Evolutionary conservation across 805 yeast species (phyloP), one percentile per base, ranked within the genome.

Genomic region (Teunomyces kruisii): DNA sequence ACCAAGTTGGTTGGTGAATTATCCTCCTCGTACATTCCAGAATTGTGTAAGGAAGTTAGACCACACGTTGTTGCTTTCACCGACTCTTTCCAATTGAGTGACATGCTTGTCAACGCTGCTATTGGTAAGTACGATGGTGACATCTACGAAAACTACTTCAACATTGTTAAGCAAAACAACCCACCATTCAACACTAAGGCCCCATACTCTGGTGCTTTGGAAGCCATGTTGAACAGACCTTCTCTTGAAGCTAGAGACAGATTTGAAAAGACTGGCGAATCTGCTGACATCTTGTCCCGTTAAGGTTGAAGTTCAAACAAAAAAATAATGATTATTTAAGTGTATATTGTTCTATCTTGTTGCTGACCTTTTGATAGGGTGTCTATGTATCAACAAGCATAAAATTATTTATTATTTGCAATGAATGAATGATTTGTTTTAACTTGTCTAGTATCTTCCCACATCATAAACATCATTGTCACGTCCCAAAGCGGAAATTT

Each of bases 41-140:
- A 53, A 38, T 59, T 61, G 44, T 59, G 65, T 46, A 31, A 49
- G 4, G 47, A 51, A 32, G 35, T 70, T 46, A 66, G 96, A 64
- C 78, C 80, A 26, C 81, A 85, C 56, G 86, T 85, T 44, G 80
- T 88, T 62, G 85, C 86, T 1, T 73, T 87, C 56, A 86, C 96
- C 4, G 97, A 90, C 65, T 78, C 95, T 1, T 90, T 90, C 74
- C 81, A 85, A 65, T 76, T 86, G 51, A 81, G 88, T 32, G 96
- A 90, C 67, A 84, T 77, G 61, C 79, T 86, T 70, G 76, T 90
- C 59, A 87, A 89, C 63, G 82, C 96, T 0, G 83, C 94, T 4
- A 77, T 90, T 46, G 97, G 97, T 39, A 76, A 74, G 46, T 84
- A 77, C 65, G 82, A 86, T 55, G 97, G 97, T 47, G 84, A 90